A percentile compares a stretch with the other conserved stretches of the same genome.
These are phyloP conservation scores for Incumbomyces delicatus DNA, from an alignment of 2,329 filamentous ascomycete species.

Conservation along the genomic window DNA sequence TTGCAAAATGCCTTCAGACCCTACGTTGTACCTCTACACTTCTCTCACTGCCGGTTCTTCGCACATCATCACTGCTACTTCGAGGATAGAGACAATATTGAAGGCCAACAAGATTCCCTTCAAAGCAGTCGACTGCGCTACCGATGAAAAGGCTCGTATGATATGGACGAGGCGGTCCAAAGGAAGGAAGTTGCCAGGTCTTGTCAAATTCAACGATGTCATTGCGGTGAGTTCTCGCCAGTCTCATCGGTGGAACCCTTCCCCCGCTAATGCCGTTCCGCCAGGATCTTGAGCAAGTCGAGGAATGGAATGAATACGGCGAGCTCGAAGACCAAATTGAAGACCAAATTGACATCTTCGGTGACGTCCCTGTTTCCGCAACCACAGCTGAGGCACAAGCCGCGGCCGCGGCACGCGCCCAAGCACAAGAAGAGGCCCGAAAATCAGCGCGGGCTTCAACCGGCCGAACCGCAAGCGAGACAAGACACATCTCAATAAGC, in stretches of 20 bases:
- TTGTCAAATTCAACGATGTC: conserved; percentile 79
- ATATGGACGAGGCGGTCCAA: conserved; percentile 77
- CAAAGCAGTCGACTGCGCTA: conserved; percentile 82
- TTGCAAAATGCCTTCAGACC: conserved; percentile 36
- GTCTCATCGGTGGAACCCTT: not conserved
- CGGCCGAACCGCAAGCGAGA: conserved; percentile 23
- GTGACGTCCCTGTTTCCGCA: conserved; percentile 16
- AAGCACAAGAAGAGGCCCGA: not conserved
- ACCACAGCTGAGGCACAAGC: conserved; percentile 20
- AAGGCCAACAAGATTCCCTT: conserved; percentile 92
- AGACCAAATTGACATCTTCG: conserved; percentile 28
- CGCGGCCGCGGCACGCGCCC: not conserved
- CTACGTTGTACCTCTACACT: conserved; percentile 85
- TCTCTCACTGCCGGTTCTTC: conserved; percentile 91
- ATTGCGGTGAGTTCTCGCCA: conserved; percentile 60
- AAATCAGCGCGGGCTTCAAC: conserved; percentile 24
- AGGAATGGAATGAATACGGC: conserved; percentile 99
- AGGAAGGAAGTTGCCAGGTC: conserved; percentile 77
- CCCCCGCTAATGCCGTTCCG: not conserved
- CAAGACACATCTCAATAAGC: conserved; percentile 15
- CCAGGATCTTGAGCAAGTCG: conserved; percentile 84
- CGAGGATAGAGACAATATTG: conserved; percentile 89
- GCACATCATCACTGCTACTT: conserved; percentile 92
- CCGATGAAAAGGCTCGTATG: conserved; percentile 77
- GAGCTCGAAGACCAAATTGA: conserved; percentile 79